Base-by-base conservation (phyloP, 208 protist genomes). In the Crithidia sp. region DNA sequence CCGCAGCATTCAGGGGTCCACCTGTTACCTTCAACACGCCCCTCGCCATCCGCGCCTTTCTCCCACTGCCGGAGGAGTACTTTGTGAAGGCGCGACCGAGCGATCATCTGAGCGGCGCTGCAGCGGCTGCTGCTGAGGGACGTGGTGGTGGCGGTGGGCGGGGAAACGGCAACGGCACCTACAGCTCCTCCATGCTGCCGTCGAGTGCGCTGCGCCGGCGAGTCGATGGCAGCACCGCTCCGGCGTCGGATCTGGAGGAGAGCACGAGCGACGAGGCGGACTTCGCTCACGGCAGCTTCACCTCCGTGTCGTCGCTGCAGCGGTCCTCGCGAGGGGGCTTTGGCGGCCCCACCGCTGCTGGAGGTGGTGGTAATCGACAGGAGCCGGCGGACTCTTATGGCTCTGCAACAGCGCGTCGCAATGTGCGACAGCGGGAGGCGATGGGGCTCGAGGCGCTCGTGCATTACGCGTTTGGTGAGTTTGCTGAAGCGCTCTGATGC, bases 41-140 rank as follows among this genome's bases (percentile, higher is more conserved):
- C 12, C 77, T 90, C 39, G 82, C 89, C 36, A 83, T 94, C 28
- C 86, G 86, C 56, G 85, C 81, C 10, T 94, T 94, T 80, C 80
- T 94, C 14, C 89, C 89, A 0, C 40, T 84, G 45, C 74, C 67
- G 8, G 77, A 84, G 62, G 77, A 72, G 39, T 85, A 67, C 58
- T 89, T 89, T 36, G 47, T 76, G 0, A 57, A 54, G 41, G 76
- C 55, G 5, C 60, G 9, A 53, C 17, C 43, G 1, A 12, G 28
- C 28, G 28, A 28, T 28, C 28, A 28, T 28, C 28, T 28, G 28
- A 28, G 28, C 28, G 28, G 28, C 28, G 28, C n/a, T 7, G 43
- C 57, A 2, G 13, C 6, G 2, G 54, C 1, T 36, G 54, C 67
- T 16, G 66, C 3, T 36, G 54, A 43, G 0, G 40, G 40, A n/a